phyloP scores from a whole-genome alignment of 805 yeast genomes.

The Monosporozyma siamensis region DNA sequence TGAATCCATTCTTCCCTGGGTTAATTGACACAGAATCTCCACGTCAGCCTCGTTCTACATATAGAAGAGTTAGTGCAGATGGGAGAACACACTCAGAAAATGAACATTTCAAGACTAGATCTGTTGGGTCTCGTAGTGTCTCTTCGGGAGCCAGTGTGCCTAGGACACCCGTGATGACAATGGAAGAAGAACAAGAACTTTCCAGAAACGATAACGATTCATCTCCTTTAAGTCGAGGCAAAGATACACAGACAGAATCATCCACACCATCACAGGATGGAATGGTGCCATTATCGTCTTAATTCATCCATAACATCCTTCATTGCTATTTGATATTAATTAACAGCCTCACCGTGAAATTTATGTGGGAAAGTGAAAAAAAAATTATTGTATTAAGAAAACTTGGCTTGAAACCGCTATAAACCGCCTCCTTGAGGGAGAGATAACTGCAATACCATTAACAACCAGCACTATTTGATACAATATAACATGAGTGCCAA shows the following conservation, averaged over 20 bases:
- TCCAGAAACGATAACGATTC: neutral
- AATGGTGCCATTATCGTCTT: neutral
- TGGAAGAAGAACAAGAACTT: neutral
- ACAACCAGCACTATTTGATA: no score
- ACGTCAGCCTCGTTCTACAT: neutral
- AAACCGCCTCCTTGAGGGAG: no score
- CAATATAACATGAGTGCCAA: no score
- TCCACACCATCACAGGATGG: neutral
- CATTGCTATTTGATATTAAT: no score
- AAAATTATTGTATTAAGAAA: no score
- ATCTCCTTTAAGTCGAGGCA: neutral
- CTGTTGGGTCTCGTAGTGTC: neutral
- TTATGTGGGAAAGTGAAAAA: no score
- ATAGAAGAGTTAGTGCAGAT: constrained; percentile 10
- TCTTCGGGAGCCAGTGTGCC: neutral
- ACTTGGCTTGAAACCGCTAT: no score
- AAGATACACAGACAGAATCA: neutral
- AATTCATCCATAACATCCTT: neutral
- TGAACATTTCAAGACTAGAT: neutral
- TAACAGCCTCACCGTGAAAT: no score
- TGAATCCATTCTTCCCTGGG: constrained; percentile 3
- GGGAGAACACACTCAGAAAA: neutral
- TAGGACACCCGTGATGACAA: neutral
- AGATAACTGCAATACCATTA: no score
- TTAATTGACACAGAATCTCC: neutral